These are phyloP conservation scores for Copromyces sp. DNA, from an alignment of 495 filamentous ascomycete species.

Conservation along the genomic window DNA sequence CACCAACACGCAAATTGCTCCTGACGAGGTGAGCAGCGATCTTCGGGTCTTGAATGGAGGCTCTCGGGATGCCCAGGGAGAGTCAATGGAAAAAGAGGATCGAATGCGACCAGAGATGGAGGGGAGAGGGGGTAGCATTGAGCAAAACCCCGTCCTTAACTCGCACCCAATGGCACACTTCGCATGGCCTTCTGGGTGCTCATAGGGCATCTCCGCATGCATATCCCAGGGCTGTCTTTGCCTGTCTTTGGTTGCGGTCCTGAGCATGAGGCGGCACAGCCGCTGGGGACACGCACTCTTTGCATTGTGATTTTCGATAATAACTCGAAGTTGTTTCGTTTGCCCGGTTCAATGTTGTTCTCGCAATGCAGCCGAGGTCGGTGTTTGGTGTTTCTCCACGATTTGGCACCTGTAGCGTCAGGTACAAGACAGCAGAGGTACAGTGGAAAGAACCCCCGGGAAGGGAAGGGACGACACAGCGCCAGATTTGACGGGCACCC, in stretches of 20 bases:
- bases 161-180: conserved; percentile 23
- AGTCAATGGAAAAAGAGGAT: neutral
- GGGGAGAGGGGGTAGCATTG: neutral
- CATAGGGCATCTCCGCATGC: conserved; percentile 28
- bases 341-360: neutral
- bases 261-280: conserved; percentile 25
- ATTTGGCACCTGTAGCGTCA: neutral
- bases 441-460: neutral
- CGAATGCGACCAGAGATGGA: neutral
- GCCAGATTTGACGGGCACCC: neutral
- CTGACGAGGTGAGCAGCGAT: neutral
- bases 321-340: neutral
- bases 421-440: conserved; percentile 1
- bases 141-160: conserved; percentile 2
- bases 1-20: neutral
- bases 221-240: conserved; percentile 19
- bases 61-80: neutral
- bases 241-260: neutral
- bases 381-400: neutral
- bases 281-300: conserved; percentile 10
- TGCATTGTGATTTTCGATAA: neutral
- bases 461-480: no score
- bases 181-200: conserved; percentile 16
- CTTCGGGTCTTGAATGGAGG: neutral
- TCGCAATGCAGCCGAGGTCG: neutral